Base-by-base conservation (phyloP, 331 rosid genomes). In the Spiraea crenata region DNA sequence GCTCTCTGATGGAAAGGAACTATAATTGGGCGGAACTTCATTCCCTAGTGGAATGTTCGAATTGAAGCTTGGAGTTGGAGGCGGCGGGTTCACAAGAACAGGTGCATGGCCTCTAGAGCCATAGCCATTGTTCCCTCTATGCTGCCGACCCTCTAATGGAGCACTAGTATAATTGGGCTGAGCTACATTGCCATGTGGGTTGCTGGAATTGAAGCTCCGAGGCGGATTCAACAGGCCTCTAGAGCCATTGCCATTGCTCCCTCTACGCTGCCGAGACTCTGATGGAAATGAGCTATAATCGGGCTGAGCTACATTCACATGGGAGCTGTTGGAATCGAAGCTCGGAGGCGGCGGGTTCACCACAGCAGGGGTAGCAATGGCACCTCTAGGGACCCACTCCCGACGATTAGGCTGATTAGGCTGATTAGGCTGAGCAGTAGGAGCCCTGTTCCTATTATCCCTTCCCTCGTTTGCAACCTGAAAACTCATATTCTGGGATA, bases 371-470 rank as follows among this genome's bases (percentile, higher is more conserved):
- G 62, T 19, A 5, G 82, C 19, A 46, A 57, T 34, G 63, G 91
- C 55, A 16, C 79, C 86, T 78, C 88, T 87, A 0, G 80, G 91
- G 25, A 91, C 71, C 97, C 95, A 91, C 69, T 82, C 85, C 40
- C 70, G 90, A 51, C 87, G 86, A 79, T 82, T 58, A 68, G 74
- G 34, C 41, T 80, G 86, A 44, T 84, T 39, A 34, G 63, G 41
- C 45, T 82, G 86, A 47, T 83, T 25, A 7, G 64, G 46, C 46
- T 82, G 87, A 47, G 86, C 55, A 47, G 86, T 50, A 10, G 85
- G 79, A 41, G 73, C 37, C 78, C 81, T 83, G 11, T 85, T 73
- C 80, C 88, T 25, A 25, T 25, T 83, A 61, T 80, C 89, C 75
- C 90, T 84, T 10, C 87, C 71, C 66, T 83, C 92, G 69, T 60